Conservation (phyloP, 2,329 filamentous ascomycete genomes). For the Taxawa tesnikishii region DNA sequence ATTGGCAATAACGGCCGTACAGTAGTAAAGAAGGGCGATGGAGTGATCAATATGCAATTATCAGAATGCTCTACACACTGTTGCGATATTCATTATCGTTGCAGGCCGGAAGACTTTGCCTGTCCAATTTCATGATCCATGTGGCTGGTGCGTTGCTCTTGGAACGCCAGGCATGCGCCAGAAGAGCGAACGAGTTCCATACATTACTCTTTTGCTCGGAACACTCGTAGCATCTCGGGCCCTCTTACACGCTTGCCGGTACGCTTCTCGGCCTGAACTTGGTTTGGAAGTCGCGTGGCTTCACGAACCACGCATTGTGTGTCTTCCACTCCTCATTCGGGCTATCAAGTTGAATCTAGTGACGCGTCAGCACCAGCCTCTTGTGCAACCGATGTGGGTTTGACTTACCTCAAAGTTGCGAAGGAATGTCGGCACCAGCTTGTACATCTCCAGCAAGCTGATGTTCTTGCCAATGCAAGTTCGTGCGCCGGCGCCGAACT, state of each 20-base stretch:
- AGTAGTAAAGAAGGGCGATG: too few relatives aligned
- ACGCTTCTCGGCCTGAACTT: slow-evolving; percentile 24
- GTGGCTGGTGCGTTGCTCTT: too few relatives aligned
- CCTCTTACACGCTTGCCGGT: slow-evolving; percentile 5
- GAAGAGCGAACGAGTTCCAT: too few relatives aligned
- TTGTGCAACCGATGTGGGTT: background rate
- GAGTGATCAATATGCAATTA: too few relatives aligned
- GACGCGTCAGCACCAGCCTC: background rate
- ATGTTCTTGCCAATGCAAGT: slow-evolving; percentile 53
- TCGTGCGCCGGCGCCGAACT: slow-evolving; percentile 59
- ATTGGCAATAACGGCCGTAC: too few relatives aligned
- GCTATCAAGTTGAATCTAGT: slow-evolving; percentile 26
- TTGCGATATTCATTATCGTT: too few relatives aligned
- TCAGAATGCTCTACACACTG: too few relatives aligned
- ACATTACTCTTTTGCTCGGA: too few relatives aligned
- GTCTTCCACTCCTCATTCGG: slow-evolving; percentile 31
- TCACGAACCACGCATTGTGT: slow-evolving; percentile 43
- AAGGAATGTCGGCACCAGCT: slow-evolving; percentile 44
- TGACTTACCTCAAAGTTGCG: slow-evolving; percentile 46
- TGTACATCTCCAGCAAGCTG: slow-evolving; percentile 36
- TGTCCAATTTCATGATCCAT: too few relatives aligned
- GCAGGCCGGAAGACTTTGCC: too few relatives aligned
- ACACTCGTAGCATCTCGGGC: too few relatives aligned
- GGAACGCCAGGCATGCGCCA: too few relatives aligned
- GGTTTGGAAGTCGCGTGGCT: slow-evolving; percentile 31